A percentile compares a stretch with the other conserved stretches of the same genome.
Evolutionary conservation across 2,329 filamentous ascomycete genomes (phyloP).

Genomic region (Fusarium compactum): DNA sequence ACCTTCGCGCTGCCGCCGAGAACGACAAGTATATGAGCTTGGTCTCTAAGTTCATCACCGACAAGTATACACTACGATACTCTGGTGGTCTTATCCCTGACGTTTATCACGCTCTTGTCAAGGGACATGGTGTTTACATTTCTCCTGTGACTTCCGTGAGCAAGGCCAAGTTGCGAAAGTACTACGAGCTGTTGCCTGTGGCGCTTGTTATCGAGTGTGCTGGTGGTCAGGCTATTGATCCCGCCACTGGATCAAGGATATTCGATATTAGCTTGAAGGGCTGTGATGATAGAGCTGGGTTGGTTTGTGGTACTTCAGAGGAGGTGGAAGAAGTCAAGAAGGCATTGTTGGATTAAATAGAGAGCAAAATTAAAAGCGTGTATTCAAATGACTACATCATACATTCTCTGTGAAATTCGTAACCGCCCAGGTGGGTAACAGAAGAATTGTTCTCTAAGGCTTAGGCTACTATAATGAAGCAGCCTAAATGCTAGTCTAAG

Average conservation of each 20-base stretch:
- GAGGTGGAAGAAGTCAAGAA: slow-evolving; percentile 58
- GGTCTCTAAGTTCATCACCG: slow-evolving; percentile 61
- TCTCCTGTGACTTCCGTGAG: slow-evolving; percentile 65
- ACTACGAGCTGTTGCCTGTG: slow-evolving; percentile 72
- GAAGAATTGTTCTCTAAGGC: too few relatives aligned
- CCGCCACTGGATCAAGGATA: slow-evolving; percentile 56
- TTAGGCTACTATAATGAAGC: too few relatives aligned
- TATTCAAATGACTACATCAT: background rate
- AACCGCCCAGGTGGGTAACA: too few relatives aligned
- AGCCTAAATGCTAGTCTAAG: too few relatives aligned
- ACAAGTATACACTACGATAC: slow-evolving; percentile 70
- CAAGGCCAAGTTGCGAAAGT: slow-evolving; percentile 67
- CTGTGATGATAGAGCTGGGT: slow-evolving; percentile 63
- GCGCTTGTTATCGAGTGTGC: slow-evolving; percentile 71
- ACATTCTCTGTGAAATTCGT: background rate
- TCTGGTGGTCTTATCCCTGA: slow-evolving; percentile 72
- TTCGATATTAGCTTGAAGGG: slow-evolving; percentile 54
- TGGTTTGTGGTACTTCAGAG: slow-evolving; percentile 63
- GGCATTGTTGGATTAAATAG: slow-evolving; percentile 21
- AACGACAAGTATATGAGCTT: slow-evolving; percentile 62
- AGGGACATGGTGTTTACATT: slow-evolving; percentile 72
- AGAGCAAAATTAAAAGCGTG: background rate
- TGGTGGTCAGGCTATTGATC: slow-evolving; percentile 67
- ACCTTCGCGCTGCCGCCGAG: slow-evolving; percentile 68
- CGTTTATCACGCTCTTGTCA: slow-evolving; percentile 68